Evolutionary conservation across 352 stramenopile genomes (phyloP), one percentile per base, ranked within the genome.

Genomic region (Globisporangium heterothallicum): DNA sequence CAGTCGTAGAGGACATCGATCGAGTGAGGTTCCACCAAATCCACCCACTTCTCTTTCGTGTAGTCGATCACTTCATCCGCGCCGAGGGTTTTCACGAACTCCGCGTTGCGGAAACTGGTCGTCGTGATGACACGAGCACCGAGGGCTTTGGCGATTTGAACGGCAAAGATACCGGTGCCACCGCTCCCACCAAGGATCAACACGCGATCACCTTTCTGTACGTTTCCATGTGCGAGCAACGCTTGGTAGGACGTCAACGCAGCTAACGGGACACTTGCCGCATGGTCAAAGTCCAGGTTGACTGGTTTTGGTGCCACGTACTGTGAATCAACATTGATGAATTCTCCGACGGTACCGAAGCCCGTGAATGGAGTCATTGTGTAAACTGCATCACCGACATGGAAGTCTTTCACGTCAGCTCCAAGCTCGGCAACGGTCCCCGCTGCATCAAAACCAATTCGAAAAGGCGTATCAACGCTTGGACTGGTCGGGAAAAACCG

Each of bases 121-220:
- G 71, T 82, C 18, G 84, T 66, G 49, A 82, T 59, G n/a, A 77
- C 64, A 18, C 64, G 47, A 22, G 74, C 77, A 32, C 71, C 71
- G 21, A 86, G 44, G 3, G 63, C 81, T 14, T 75, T 71, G 30
- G 77, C 80, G 45, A 93, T 46, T 42, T 90, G 74, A 22, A 88
- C 42, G 14, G 64, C 83, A 21, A 74, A 69, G 12, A 74, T 55
- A 14, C 83, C 83, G 13, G 76, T 83, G n/a, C 73, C 69, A 22
- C 78, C 78, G 46, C 68, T 78, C 2, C 79, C 78, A 13, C 76
- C 76, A 34, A 87, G 68, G n/a, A 90, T 54, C 6, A 91, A 56
- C 49, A 88, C 58, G 21, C 49, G 46, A 27, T 62, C 56, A 7
- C 46, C 70, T 45, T 29, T 58, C 50, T 67, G 45, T 4, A 70